These are phyloP conservation scores for Letharia lupina DNA, from an alignment of 495 filamentous ascomycete species.

Conservation along the genomic window DNA sequence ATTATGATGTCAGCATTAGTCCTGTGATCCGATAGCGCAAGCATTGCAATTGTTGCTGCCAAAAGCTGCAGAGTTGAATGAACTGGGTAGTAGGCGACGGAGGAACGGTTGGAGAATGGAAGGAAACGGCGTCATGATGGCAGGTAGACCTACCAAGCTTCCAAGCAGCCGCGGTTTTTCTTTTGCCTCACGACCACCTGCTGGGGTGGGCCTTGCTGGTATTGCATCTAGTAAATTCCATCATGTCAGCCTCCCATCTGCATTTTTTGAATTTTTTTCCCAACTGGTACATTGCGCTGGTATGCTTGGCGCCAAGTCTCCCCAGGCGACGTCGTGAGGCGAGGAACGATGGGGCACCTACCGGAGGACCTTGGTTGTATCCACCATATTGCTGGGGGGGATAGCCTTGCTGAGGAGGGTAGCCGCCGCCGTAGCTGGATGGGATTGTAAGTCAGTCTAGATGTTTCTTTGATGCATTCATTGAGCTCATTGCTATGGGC, in stretches of 20 bases:
- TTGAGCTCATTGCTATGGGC: not conserved
- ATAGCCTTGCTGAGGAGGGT: constrained; percentile 31
- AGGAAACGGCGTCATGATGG: not conserved
- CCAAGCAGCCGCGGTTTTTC: constrained; percentile 53
- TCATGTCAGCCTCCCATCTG: constrained; percentile 15
- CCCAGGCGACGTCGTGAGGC: constrained; percentile 23
- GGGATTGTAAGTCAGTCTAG: constrained; percentile 10
- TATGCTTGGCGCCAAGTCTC: constrained; percentile 6
- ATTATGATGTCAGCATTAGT: constrained; percentile 17
- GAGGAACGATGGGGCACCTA: constrained; percentile 20
- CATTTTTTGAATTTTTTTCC: constrained; percentile 25
- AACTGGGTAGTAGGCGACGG: not conserved
- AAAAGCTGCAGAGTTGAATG: not conserved
- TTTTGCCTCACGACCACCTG: constrained; percentile 38
- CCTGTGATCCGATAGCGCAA: not conserved
- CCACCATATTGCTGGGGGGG: constrained; percentile 33
- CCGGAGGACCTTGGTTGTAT: constrained; percentile 36
- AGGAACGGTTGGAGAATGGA: not conserved
- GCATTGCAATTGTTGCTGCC: not conserved
- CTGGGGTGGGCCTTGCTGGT: constrained; percentile 52
- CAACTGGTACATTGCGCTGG: constrained; percentile 12
- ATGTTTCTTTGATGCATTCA: not conserved
- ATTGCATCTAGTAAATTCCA: constrained; percentile 39
- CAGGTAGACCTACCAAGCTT: constrained; percentile 43
- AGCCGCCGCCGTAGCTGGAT: constrained; percentile 24